Evolutionary conservation across 2,329 filamentous ascomycete genomes (phyloP), one percentile per base, ranked within the genome.

Genomic region (Aquanectria penicillioides): DNA sequence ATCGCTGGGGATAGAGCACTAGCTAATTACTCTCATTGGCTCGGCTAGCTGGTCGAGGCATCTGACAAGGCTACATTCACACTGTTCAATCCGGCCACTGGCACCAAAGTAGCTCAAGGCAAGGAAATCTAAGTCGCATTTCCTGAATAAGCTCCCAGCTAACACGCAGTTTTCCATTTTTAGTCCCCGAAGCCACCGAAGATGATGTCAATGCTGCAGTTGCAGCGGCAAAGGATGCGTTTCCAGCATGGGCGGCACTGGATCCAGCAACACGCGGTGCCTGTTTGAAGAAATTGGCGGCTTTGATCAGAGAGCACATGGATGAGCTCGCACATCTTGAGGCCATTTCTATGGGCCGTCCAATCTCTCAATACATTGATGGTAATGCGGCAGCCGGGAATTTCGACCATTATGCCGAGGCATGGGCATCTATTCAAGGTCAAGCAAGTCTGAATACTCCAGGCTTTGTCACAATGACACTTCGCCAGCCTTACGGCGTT

Each of bases 401-500:
- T 11, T 79, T 75, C 34, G 75, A 78, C 9, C 74, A 80, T 63
- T 82, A 75, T 59, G 74, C 80, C 20, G 77, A 79, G 62, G 76
- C 78, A 1, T 63, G 65, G 68, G 70, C 73, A 7, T 69, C 73
- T 1, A 77, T 80, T 22, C 76, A 80, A 61, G 82, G 82, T 20
- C 73, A 77, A 46, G 75, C 79, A 1, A 80, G 77, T 48, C 66
- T 83, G 25, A 79, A 83, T 65, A 83, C 79, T 0, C 81, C 81
- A 1, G 80, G 80, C 4, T 75, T 76, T 54, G 62, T 83, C 12
- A 80, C 71, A 50, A 69, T 84, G 71, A 79, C 79, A 13, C 64
- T 82, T 0, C 77, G 78, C 12, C 80, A 85, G 68, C 83, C 83
- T 0, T 79, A 76, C 36, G 82, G 83, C n/a, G 82, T 85, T 2